phyloP scores from a whole-genome alignment of 176 grass and related monocot species.

The Thinopyrum elongatum region DNA sequence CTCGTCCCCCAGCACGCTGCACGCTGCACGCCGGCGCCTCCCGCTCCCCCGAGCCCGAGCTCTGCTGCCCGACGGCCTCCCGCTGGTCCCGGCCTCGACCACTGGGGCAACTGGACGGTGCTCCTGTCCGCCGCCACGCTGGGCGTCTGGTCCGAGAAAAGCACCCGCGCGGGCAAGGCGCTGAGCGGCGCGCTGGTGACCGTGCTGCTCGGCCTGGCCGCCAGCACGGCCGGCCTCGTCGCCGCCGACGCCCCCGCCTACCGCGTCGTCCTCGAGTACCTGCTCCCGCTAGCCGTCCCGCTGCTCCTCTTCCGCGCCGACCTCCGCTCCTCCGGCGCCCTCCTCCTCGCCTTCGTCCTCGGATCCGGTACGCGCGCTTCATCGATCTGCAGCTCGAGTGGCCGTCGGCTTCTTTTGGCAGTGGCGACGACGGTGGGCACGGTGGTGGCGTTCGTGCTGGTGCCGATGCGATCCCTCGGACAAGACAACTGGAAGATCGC shows the following conservation, averaged over 20 bases:
- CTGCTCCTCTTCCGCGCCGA: constrained; percentile 74
- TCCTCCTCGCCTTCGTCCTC: constrained; percentile 65
- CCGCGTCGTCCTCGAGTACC: constrained; percentile 57
- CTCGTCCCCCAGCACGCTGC: too few species aligned
- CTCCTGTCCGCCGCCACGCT: constrained; percentile 57
- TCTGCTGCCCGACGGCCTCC: too few species aligned
- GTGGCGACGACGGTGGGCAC: constrained; percentile 68
- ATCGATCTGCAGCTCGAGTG: background rate
- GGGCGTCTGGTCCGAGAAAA: constrained; percentile 62
- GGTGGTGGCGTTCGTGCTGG: constrained; percentile 57
- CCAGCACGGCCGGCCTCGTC: constrained; percentile 60
- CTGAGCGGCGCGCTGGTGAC: constrained; percentile 80
- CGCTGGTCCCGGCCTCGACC: constrained; percentile 2
- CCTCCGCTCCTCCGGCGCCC: constrained; percentile 58
- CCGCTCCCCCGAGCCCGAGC: too few species aligned
- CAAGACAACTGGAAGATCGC: constrained; percentile 77
- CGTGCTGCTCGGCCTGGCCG: constrained; percentile 52
- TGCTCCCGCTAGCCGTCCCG: constrained; percentile 64
- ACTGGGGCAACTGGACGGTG: constrained; percentile 83
- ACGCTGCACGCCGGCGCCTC: too few species aligned
- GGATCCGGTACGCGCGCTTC: constrained; percentile 44
- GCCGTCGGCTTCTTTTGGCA: background rate
- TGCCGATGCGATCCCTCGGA: constrained; percentile 82
- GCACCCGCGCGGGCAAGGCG: constrained; percentile 50
- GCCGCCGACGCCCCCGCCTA: constrained; percentile 62